phyloP scores from a whole-genome alignment of 2,329 filamentous ascomycete species.

The Scedosporium apiospermum region DNA sequence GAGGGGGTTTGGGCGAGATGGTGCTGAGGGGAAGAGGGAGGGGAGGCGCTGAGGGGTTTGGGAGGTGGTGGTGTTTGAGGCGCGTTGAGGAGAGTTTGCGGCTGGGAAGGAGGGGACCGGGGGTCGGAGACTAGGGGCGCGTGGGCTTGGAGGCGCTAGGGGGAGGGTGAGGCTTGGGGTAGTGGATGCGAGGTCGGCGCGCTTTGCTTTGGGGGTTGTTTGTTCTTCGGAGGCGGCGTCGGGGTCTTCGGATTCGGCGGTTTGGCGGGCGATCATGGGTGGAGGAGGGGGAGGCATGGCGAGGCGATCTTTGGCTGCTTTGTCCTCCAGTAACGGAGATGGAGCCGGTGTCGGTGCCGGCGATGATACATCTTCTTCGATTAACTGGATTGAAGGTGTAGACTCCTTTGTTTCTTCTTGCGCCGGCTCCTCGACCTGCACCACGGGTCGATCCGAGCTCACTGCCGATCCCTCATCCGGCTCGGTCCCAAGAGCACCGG shows the following conservation, averaged over 20 bases:
- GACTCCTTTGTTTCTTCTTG: too few relatives aligned
- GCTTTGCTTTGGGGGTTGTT: slow-evolving; percentile 41
- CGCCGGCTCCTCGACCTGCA: too few relatives aligned
- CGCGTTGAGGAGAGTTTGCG: too few relatives aligned
- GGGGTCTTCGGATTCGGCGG: slow-evolving; percentile 9
- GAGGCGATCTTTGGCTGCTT: slow-evolving; percentile 16
- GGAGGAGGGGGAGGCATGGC: slow-evolving; percentile 29
- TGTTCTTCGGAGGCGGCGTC: slow-evolving; percentile 23
- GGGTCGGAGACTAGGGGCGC: too few relatives aligned
- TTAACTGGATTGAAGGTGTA: too few relatives aligned
- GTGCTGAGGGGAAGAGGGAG: too few relatives aligned
- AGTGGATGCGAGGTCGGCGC: slow-evolving; percentile 19
- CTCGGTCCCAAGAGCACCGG: neutral
- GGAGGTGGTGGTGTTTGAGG: too few relatives aligned
- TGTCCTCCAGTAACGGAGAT: neutral
- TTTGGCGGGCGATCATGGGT: slow-evolving; percentile 16
- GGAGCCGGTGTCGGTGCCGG: neutral
- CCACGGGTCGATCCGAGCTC: too few relatives aligned
- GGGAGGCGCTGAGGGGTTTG: too few relatives aligned
- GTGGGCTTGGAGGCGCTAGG: slow-evolving; percentile 35
- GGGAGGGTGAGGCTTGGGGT: slow-evolving; percentile 18
- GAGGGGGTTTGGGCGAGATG: slow-evolving; percentile 23
- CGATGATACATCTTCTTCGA: neutral
- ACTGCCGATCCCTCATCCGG: too few relatives aligned
- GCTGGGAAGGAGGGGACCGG: too few relatives aligned